A percentile compares a stretch with the other conserved stretches of the same genome.
These are phyloP conservation scores for Metarhizium sp. DNA, from an alignment of 2,329 filamentous ascomycete genomes.

Conservation along the genomic window DNA sequence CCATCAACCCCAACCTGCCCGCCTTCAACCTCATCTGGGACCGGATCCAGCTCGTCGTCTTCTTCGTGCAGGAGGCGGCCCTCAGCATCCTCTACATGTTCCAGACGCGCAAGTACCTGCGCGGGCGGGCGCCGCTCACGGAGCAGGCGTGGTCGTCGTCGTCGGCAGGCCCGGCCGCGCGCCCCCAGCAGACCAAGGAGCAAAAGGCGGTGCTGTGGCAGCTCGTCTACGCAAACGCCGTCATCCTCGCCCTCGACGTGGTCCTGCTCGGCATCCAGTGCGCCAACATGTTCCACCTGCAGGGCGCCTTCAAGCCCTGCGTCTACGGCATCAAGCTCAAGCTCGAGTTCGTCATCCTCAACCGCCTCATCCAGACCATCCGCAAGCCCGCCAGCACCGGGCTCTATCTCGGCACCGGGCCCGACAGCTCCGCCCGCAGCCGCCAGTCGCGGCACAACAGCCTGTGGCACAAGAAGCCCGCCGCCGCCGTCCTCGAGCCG, in stretches of 20 bases:
- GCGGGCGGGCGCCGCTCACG: slow-evolving; percentile 5
- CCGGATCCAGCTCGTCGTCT: slow-evolving; percentile 42
- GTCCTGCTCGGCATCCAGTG: slow-evolving; percentile 29
- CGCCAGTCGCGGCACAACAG: not conserved
- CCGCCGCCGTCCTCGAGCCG: not conserved
- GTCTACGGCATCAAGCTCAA: slow-evolving; percentile 31
- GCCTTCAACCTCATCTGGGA: slow-evolving; percentile 32
- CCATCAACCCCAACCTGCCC: slow-evolving; percentile 13
- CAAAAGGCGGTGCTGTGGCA: slow-evolving; percentile 19
- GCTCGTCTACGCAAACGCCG: slow-evolving; percentile 34
- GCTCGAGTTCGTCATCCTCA: slow-evolving; percentile 30
- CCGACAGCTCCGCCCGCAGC: not conserved
- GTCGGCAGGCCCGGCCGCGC: slow-evolving; percentile 24
- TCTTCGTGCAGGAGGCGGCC: slow-evolving; percentile 42
- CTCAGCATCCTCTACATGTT: slow-evolving; percentile 41
- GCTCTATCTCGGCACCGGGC: not conserved
- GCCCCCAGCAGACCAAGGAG: slow-evolving; percentile 9
- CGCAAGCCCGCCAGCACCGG: not conserved
- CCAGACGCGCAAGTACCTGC: slow-evolving; percentile 10
- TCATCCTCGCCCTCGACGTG: slow-evolving; percentile 37
- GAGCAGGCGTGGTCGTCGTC: slow-evolving; percentile 29
- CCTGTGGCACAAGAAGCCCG: not conserved
- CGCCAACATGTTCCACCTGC: slow-evolving; percentile 24
- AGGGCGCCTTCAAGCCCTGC: slow-evolving; percentile 27
- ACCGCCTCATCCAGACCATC: slow-evolving; percentile 24